Evolutionary conservation across 31 red algal genomes (phyloP).

Genomic region (Porphyra umbilicalis): DNA sequence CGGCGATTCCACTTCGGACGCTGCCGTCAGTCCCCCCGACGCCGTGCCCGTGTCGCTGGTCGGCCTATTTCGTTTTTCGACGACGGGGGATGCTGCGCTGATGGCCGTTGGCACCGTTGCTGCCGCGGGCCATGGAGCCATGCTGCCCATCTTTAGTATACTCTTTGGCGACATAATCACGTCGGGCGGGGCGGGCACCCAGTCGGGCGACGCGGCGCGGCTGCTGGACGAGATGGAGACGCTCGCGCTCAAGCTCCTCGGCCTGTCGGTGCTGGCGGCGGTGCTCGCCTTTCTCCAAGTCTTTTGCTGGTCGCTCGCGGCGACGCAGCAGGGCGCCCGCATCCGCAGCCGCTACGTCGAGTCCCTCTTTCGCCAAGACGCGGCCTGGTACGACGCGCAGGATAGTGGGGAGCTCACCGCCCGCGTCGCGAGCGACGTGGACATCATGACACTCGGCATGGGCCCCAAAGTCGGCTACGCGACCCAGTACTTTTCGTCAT

Average conservation of each 20-base stretch:
- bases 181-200: too few relatives aligned
- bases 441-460: conserved; percentile 62
- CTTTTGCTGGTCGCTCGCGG: conserved; percentile 16
- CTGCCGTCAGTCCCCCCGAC: too few relatives aligned
- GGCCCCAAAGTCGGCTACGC: conserved; percentile 61
- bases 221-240: conserved; percentile 34
- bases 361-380: conserved; percentile 45
- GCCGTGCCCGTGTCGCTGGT: conserved; percentile 39
- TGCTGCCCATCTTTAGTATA: conserved; percentile 63
- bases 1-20: too few relatives aligned
- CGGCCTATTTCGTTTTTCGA: conserved; percentile 33
- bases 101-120: conserved; percentile 26
- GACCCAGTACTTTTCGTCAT: conserved; percentile 55
- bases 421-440: conserved; percentile 61
- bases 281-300: conserved; percentile 47
- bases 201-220: neutral
- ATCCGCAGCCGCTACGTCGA: conserved; percentile 49
- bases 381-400: conserved; percentile 58
- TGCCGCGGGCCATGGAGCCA: conserved; percentile 54
- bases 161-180: conserved; percentile 75
- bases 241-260: conserved; percentile 46
- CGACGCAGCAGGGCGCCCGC: conserved; percentile 24
- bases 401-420: conserved; percentile 50
- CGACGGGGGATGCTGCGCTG: conserved; percentile 6
- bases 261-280: conserved; percentile 40